These are phyloP conservation scores for Fistulinella staudtii DNA, from an alignment of 1,284 basidiomycete genomes.

Conservation along the genomic window DNA sequence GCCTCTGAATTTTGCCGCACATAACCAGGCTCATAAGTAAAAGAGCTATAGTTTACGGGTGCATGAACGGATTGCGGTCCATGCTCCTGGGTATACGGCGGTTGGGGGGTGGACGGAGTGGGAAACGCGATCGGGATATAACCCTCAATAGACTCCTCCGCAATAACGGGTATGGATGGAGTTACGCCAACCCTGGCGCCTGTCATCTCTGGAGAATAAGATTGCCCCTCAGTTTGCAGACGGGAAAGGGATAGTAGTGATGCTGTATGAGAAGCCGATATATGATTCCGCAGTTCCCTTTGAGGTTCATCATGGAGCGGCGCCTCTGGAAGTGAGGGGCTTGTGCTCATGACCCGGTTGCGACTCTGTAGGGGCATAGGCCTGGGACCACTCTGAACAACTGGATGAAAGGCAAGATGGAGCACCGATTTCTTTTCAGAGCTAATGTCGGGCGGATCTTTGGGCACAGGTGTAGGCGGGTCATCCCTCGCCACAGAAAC, in stretches of 20 bases:
- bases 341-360: slow-evolving; percentile 8
- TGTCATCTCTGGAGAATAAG: slow-evolving; percentile 4
- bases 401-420: slow-evolving; percentile 44
- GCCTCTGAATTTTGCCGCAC: slow-evolving; percentile 11
- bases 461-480: not conserved
- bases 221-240: slow-evolving; percentile 8
- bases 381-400: slow-evolving; percentile 26
- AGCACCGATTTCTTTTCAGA: slow-evolving; percentile 24
- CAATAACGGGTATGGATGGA: slow-evolving; percentile 23
- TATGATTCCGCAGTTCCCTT: slow-evolving; percentile 15
- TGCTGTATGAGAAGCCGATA: slow-evolving; percentile 2
- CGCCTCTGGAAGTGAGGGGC: slow-evolving; percentile 7
- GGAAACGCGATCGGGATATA: slow-evolving; percentile 7
- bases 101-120: not conserved
- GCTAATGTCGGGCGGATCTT: not conserved
- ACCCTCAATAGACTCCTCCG: slow-evolving; percentile 10
- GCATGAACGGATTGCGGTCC: not conserved
- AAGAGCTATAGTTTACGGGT: slow-evolving; percentile 4
- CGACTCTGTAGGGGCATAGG: slow-evolving; percentile 24
- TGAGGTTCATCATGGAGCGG: slow-evolving; percentile 10
- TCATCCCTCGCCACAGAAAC: slow-evolving; percentile 16
- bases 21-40: slow-evolving; percentile 8
- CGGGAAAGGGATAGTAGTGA: slow-evolving; percentile 6
- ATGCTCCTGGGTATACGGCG: slow-evolving; percentile 1
- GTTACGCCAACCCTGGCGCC: not conserved